These are phyloP conservation scores for Populus pruinosa DNA, from an alignment of 345 rosid genomes.

Conservation along the genomic window DNA sequence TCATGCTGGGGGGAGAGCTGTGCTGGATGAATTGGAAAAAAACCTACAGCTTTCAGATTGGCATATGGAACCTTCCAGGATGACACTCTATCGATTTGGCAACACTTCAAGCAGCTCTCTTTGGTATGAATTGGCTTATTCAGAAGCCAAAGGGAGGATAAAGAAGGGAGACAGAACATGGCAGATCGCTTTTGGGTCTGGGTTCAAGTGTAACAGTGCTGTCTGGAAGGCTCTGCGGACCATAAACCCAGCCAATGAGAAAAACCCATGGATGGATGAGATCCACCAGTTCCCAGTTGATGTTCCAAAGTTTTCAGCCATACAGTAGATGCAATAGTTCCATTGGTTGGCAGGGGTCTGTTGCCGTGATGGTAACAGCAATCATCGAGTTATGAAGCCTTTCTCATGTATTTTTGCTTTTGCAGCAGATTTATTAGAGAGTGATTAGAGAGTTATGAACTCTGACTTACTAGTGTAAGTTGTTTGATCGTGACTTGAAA, in stretches of 20 bases:
- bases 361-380: neutral
- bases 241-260: slow-evolving; percentile 42
- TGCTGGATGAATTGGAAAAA: slow-evolving; percentile 19
- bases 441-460: neutral
- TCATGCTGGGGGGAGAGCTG: slow-evolving; percentile 16
- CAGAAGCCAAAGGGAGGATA: slow-evolving; percentile 19
- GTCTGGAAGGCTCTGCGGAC: slow-evolving; percentile 16
- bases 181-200: slow-evolving; percentile 23
- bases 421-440: neutral
- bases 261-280: slow-evolving; percentile 54
- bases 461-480: neutral
- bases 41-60: slow-evolving; percentile 14
- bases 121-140: slow-evolving; percentile 17
- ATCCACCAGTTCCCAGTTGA: slow-evolving; percentile 43
- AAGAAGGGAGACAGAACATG: slow-evolving; percentile 15
- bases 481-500: neutral
- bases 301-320: slow-evolving; percentile 32
- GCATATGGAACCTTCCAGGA: slow-evolving; percentile 24
- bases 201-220: slow-evolving; percentile 24
- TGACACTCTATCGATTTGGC: slow-evolving; percentile 21
- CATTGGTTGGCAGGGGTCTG: neutral
- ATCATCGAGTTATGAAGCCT: neutral
- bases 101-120: slow-evolving; percentile 22
- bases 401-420: neutral
- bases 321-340: neutral